Base-by-base conservation (phyloP, 2,329 filamentous ascomycete genomes). In the Aspergillus puulaauensis region DNA sequence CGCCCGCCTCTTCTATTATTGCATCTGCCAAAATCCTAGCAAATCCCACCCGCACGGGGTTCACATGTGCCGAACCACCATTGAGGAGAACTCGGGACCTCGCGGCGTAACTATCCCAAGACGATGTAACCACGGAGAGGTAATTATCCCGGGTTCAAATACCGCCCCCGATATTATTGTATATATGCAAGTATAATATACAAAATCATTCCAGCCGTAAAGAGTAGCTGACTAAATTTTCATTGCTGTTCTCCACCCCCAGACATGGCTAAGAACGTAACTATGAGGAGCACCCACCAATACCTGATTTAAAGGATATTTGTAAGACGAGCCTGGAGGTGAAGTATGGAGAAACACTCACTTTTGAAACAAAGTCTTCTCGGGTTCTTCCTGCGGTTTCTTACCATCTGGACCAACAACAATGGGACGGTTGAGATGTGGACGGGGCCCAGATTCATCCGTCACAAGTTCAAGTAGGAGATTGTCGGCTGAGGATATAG, bases 351-450 rank as follows among this genome's bases (percentile, higher is more conserved):
- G 6, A 49, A 9, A 39, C 14, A 68, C 75, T 62, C 66, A 77
- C 75, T 73, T 78, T 58, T 79, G 76, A 46, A 79, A 71, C 54
- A 80, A 70, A 8, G 73, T 72, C 66, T 79, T 80, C 64, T 79
- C 77, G 23, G 64, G 60, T 37, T 70, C 70, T 56, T 75, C 72
- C 49, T 77, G 73, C 4, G 72, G 61, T 58, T 67, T 72, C 37
- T 71, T 67, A 7, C 75, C 74, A 64, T 76, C 75, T 4, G 73
- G 71, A 17, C 69, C 66, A 31, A 76, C 61, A 15, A 77, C 70
- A 45, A 77, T 64, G 6, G 77, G 73, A 31, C 69, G 72, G 56
- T 76, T 76, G 19, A 80, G 61, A 46, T 73, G 72, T 4, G 77
- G 76, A 7, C 66, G 66, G 1, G 72, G 68, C 9, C 75, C 75